Percentiles rank a stretch among this genome's conserved stretches.
These are phyloP conservation scores for Paecilomyces sp. DNA, from an alignment of 2,329 filamentous ascomycete species.

Conservation along the genomic window DNA sequence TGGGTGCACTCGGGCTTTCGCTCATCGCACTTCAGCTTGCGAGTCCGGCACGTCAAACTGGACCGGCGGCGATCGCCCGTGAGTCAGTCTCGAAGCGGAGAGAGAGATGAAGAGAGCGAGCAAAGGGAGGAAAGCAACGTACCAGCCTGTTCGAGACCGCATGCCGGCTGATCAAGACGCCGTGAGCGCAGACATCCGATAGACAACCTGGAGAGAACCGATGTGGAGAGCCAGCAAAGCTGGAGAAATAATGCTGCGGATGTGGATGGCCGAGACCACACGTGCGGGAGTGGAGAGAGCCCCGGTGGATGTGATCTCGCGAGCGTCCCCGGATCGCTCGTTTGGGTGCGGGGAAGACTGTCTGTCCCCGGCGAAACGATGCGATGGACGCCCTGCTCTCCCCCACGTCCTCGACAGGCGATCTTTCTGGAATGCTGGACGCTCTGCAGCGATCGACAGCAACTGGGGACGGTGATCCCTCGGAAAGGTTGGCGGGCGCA, in stretches of 20 bases:
- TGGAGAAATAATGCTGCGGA: neutral
- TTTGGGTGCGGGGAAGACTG: neutral
- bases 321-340: neutral
- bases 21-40: slow-evolving; percentile 61
- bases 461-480: neutral
- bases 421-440: neutral
- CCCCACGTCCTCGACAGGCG: neutral
- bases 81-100: neutral
- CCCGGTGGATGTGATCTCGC: neutral
- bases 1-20: slow-evolving; percentile 54
- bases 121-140: slow-evolving; percentile 10
- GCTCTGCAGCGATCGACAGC: neutral
- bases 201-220: neutral
- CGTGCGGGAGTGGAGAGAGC: neutral
- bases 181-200: slow-evolving; percentile 3
- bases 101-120: neutral
- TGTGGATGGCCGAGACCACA: neutral
- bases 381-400: neutral
- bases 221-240: neutral
- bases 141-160: slow-evolving; percentile 40
- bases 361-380: neutral
- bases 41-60: slow-evolving; percentile 50
- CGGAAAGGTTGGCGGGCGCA: neutral
- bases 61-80: neutral
- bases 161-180: slow-evolving; percentile 19